These are phyloP conservation scores for Bretschneidera sinensis DNA, from an alignment of 345 rosid genomes.

Conservation along the genomic window DNA sequence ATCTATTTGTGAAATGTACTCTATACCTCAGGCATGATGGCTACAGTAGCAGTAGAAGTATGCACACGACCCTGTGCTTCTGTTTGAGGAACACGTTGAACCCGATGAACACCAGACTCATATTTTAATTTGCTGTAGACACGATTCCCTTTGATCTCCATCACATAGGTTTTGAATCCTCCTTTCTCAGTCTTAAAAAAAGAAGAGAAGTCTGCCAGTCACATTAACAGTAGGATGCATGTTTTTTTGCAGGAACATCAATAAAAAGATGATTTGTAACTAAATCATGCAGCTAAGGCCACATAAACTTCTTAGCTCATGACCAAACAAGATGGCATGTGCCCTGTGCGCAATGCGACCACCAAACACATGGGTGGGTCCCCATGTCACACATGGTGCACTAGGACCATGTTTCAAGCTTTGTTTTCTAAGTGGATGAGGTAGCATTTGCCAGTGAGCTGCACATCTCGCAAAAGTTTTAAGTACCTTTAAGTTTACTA, in stretches of 20 bases:
- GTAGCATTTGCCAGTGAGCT: background rate
- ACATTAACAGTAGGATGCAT: constrained; percentile 10
- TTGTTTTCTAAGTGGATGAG: background rate
- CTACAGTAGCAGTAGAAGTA: constrained; percentile 97
- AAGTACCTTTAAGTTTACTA: background rate
- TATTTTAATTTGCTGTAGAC: constrained; percentile 93
- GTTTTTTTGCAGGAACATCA: constrained; percentile 3
- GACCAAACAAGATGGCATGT: background rate
- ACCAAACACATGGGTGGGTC: background rate
- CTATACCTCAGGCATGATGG: constrained; percentile 98
- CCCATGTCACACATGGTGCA: background rate
- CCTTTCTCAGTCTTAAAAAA: constrained; percentile 79
- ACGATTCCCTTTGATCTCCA: constrained; percentile 80
- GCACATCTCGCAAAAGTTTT: background rate
- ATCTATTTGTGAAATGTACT: constrained; percentile 1
- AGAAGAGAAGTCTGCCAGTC: constrained; percentile 10
- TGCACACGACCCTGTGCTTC: constrained; percentile 95
- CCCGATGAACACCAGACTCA: constrained; percentile 95
- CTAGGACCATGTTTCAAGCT: background rate
- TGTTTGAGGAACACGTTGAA: constrained; percentile 96
- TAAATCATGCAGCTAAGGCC: background rate
- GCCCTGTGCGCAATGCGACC: background rate
- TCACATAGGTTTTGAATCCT: constrained; percentile 90
- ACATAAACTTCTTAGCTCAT: background rate
- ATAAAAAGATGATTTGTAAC: background rate